A percentile compares a stretch with the other conserved stretches of the same genome.
phyloP scores from a whole-genome alignment of 805 yeast species.

The Ogataea nitratoaversa region DNA sequence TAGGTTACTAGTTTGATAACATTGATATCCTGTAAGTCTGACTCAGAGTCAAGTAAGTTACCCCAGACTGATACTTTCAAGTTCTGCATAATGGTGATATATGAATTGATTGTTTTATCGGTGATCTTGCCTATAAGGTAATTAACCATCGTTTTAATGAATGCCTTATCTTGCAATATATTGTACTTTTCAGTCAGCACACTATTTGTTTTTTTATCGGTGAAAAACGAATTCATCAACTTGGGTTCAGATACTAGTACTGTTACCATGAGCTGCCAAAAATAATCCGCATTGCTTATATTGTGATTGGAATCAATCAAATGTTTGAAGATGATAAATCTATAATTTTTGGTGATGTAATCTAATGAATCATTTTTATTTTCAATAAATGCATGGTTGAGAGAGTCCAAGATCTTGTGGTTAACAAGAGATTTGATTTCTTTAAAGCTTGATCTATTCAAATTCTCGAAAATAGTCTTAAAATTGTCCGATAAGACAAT shows the following conservation, averaged over 20 bases:
- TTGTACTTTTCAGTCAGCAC: slow-evolving; percentile 1
- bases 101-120: slow-evolving; percentile 2
- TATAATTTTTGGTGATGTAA: slow-evolving; percentile 6
- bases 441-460: slow-evolving; percentile 1
- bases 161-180: slow-evolving; percentile 2
- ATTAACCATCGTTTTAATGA: slow-evolving; percentile 4
- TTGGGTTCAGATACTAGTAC: slow-evolving; percentile 3
- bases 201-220: not conserved
- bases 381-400: slow-evolving; percentile 12
- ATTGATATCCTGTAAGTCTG: slow-evolving; percentile 2
- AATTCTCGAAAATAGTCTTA: not conserved
- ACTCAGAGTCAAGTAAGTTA: not conserved
- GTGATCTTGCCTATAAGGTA: slow-evolving; percentile 1
- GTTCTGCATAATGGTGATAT: slow-evolving; percentile 2
- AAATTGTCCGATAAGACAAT: slow-evolving; percentile 5
- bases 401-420: slow-evolving; percentile 10
- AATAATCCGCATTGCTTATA: slow-evolving; percentile 4
- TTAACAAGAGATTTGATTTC: slow-evolving; percentile 15
- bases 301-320: not conserved
- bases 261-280: slow-evolving; percentile 12
- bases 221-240: slow-evolving; percentile 3
- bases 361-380: slow-evolving; percentile 4
- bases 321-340: not conserved
- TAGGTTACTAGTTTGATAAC: slow-evolving; percentile 4
- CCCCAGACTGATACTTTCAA: slow-evolving; percentile 9